phyloP scores from a whole-genome alignment of 306 rosid genomes.

The Sindora glabra region DNA sequence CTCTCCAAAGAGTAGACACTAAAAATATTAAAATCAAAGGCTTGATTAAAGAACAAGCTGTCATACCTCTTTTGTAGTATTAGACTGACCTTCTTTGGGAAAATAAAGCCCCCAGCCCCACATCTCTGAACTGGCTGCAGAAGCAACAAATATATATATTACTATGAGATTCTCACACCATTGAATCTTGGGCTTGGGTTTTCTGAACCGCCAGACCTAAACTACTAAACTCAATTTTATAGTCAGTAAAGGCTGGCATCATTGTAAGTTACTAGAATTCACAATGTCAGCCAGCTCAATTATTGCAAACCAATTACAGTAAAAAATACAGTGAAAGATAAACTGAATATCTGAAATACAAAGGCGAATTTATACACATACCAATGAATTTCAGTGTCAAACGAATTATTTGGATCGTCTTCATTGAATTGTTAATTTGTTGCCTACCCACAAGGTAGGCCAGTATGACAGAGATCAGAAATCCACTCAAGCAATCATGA shows the following conservation, averaged over 20 bases:
- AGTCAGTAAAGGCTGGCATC: neutral
- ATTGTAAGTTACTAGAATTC: neutral
- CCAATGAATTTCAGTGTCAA: constrained; percentile 63
- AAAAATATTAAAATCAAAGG: neutral
- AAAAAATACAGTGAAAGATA: neutral
- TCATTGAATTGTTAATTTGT: constrained; percentile 56
- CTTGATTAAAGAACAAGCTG: neutral
- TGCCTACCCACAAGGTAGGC: constrained; percentile 56
- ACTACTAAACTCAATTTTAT: neutral
- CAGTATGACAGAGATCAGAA: constrained; percentile 57
- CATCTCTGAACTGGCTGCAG: constrained; percentile 58
- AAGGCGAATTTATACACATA: constrained; percentile 20
- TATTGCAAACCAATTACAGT: neutral
- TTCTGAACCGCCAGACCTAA: neutral
- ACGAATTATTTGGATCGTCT: constrained; percentile 59
- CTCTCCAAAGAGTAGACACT: neutral
- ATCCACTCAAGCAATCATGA: constrained; percentile 83
- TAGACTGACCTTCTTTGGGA: constrained; percentile 40
- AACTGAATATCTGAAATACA: constrained; percentile 2
- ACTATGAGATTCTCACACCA: too few relatives aligned
- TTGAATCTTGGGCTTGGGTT: neutral
- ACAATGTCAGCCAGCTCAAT: neutral
- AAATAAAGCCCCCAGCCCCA: constrained; percentile 76
- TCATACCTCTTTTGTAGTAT: constrained; percentile 62
- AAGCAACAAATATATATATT: too few relatives aligned